Conservation (phyloP, 2,329 filamentous ascomycete genomes). For the Chlorencoelia australis region DNA sequence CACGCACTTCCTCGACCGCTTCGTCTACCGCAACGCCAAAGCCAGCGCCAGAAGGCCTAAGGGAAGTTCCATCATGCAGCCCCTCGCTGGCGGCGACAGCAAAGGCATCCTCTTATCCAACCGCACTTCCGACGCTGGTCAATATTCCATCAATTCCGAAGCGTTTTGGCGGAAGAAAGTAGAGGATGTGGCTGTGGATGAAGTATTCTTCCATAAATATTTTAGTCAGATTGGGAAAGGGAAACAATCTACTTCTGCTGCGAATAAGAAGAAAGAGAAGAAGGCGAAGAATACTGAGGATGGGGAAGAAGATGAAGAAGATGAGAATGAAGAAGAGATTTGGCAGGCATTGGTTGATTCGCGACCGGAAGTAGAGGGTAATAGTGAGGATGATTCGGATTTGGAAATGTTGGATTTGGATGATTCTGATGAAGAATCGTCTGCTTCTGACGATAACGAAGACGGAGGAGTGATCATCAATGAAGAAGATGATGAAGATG, state of each 20-base stretch:
- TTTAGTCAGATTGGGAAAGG: slow-evolving; percentile 66
- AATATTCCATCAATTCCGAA: slow-evolving; percentile 69
- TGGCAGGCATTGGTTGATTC: slow-evolving; percentile 85
- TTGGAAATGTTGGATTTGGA: slow-evolving; percentile 43
- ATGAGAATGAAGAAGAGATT: slow-evolving; percentile 61
- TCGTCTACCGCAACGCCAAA: slow-evolving; percentile 95
- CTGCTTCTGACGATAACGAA: slow-evolving; percentile 34
- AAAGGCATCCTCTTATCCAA: slow-evolving; percentile 49
- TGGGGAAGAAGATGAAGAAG: slow-evolving; percentile 45
- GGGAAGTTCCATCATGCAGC: slow-evolving; percentile 94
- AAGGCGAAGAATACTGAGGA: slow-evolving; percentile 44
- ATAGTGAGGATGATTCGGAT: slow-evolving; percentile 43
- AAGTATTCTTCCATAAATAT: slow-evolving; percentile 98
- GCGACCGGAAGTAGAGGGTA: slow-evolving; percentile 63
- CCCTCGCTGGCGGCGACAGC: slow-evolving; percentile 56
- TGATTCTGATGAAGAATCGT: slow-evolving; percentile 32
- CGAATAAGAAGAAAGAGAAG: slow-evolving; percentile 42
- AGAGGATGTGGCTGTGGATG: slow-evolving; percentile 80
- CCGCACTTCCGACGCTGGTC: slow-evolving; percentile 35
- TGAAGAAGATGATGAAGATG: slow-evolving; percentile 33
- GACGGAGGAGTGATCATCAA: slow-evolving; percentile 36
- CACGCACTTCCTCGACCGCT: slow-evolving; percentile 93
- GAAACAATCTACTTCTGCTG: slow-evolving; percentile 42
- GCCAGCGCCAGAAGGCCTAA: slow-evolving; percentile 49
- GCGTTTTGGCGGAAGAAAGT: slow-evolving; percentile 84